Conservation (phyloP, 2,329 filamentous ascomycete genomes). For the Colletotrichum aenigma region DNA sequence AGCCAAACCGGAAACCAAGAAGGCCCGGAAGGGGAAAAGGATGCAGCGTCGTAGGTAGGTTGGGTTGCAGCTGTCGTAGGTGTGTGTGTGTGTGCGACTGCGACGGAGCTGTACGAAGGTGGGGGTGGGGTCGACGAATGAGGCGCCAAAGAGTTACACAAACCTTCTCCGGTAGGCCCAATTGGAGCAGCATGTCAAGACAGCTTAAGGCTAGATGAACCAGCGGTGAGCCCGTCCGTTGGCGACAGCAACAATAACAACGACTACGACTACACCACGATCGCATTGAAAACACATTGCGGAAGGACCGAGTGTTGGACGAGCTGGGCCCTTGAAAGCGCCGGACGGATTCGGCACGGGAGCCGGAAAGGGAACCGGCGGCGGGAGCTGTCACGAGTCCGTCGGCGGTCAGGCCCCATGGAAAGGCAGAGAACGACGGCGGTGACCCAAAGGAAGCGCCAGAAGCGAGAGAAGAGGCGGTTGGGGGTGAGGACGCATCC, state of each 20-base stretch:
- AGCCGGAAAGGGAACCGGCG: background rate
- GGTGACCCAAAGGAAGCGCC: background rate
- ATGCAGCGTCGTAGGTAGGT: background rate
- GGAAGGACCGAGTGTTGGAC: background rate
- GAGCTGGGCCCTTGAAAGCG: background rate
- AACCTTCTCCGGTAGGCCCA: background rate
- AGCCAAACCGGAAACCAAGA: constrained; percentile 7
- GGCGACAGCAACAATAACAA: background rate
- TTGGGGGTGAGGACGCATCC: background rate
- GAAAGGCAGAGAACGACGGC: background rate
- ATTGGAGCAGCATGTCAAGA: background rate
- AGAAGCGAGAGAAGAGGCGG: background rate
- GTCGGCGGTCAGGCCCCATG: background rate
- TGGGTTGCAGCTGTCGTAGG: background rate
- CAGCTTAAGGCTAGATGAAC: background rate
- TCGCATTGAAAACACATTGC: background rate
- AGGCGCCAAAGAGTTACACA: background rate
- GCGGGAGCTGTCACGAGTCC: background rate
- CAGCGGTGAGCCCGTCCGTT: background rate
- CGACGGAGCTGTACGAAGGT: background rate
- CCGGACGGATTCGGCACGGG: background rate
- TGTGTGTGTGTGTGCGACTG: background rate
- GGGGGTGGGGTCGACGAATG: constrained; percentile 5
- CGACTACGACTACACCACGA: background rate
- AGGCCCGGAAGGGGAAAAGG: constrained; percentile 6